Conservation (phyloP, 2,329 filamentous ascomycete genomes). For the Lizonia empirigonia region DNA sequence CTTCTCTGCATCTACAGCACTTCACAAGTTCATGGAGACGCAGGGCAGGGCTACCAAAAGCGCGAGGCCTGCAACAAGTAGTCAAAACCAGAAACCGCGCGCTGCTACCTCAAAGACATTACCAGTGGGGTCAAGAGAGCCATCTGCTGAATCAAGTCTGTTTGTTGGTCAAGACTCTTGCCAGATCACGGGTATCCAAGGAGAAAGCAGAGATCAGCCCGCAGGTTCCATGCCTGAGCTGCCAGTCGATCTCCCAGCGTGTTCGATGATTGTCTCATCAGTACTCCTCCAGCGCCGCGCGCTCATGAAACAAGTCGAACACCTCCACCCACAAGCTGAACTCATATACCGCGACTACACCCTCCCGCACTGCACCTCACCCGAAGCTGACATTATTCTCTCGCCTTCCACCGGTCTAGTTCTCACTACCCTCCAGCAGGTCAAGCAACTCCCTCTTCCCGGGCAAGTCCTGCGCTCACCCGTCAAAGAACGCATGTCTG, state of each 20-base stretch:
- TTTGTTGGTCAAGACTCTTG: not conserved
- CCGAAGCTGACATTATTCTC: slow-evolving; percentile 75
- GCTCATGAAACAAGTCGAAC: slow-evolving; percentile 59
- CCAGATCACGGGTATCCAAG: not conserved
- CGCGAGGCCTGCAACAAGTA: too few species aligned
- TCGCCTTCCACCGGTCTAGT: slow-evolving; percentile 73
- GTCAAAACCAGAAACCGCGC: not conserved
- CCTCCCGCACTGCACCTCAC: slow-evolving; percentile 28
- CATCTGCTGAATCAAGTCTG: not conserved
- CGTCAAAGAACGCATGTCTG: slow-evolving; percentile 61
- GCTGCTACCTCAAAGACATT: not conserved
- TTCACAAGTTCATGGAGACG: slow-evolving; percentile 59
- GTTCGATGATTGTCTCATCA: slow-evolving; percentile 60
- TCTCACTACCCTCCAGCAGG: slow-evolving; percentile 71
- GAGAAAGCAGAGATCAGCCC: too few species aligned
- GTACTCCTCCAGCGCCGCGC: slow-evolving; percentile 52
- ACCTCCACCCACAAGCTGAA: slow-evolving; percentile 55
- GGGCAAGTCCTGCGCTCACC: slow-evolving; percentile 53
- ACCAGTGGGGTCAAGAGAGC: not conserved
- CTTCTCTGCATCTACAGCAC: slow-evolving; percentile 51
- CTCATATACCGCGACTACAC: slow-evolving; percentile 67
- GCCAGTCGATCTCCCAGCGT: slow-evolving; percentile 19
- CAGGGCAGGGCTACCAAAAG: too few species aligned
- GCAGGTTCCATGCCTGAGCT: not conserved
- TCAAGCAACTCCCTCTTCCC: slow-evolving; percentile 73